Conservation (phyloP, 306 rosid genomes). For the Morella rubra region DNA sequence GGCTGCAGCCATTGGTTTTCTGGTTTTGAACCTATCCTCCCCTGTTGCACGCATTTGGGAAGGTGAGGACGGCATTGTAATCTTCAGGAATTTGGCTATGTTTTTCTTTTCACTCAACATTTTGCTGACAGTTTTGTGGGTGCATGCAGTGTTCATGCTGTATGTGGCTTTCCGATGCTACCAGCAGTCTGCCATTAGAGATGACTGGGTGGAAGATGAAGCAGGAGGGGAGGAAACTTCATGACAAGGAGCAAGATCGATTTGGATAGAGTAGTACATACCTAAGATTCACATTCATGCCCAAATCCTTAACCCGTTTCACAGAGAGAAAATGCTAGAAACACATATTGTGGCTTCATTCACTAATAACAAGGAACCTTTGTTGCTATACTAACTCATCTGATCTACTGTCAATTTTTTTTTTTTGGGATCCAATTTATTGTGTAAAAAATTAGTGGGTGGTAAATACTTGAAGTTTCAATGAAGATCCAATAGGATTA, state of each 20-base stretch:
- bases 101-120: not conserved
- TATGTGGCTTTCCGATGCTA: constrained; percentile 73
- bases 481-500: too few species aligned
- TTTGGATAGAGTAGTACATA: constrained; percentile 3
- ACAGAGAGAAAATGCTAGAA: constrained; percentile 24
- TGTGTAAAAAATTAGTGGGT: too few species aligned
- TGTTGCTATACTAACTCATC: too few species aligned
- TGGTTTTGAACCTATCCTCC: constrained; percentile 79
- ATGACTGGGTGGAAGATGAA: constrained; percentile 56
- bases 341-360: not conserved
- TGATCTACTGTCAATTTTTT: too few species aligned
- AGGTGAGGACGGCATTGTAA: constrained; percentile 38
- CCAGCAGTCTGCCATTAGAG: constrained; percentile 56
- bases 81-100: not conserved
- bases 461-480: too few species aligned
- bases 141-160: constrained; percentile 69
- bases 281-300: not conserved
- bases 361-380: not conserved
- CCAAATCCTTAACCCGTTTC: not conserved
- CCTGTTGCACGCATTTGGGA: constrained; percentile 86
- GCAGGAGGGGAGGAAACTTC: constrained; percentile 34
- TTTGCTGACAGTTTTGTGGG: not conserved
- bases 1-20: constrained; percentile 51
- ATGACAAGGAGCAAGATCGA: constrained; percentile 30
- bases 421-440: too few species aligned